Evolutionary conservation across 1,284 basidiomycete genomes (phyloP).

Genomic region (Peniophora sp.): DNA sequence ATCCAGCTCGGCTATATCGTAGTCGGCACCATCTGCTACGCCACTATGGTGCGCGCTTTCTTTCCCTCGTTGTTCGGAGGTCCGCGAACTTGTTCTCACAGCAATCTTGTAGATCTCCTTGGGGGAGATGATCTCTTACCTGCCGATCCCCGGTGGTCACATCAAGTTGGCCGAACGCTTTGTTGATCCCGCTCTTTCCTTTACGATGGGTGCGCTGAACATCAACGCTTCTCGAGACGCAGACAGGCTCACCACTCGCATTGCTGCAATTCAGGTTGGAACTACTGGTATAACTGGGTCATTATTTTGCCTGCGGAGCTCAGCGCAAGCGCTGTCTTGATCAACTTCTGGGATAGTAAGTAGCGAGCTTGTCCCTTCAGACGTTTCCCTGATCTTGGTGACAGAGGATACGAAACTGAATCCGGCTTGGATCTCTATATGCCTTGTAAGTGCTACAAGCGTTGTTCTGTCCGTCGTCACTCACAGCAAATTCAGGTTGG

Average conservation of each 20-base stretch:
- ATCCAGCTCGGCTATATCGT: conserved; percentile 44
- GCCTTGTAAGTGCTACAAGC: conserved; percentile 31
- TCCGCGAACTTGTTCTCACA: conserved; percentile 20
- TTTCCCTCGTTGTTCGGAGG: conserved; percentile 7
- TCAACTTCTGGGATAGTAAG: conserved; percentile 56
- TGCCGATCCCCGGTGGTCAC: conserved; percentile 54
- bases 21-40: conserved; percentile 58
- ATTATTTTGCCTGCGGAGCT: conserved; percentile 74
- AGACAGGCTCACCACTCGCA: conserved; percentile 15
- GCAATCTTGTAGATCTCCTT: conserved; percentile 23
- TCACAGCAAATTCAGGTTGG: conserved; percentile 21
- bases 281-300: conserved; percentile 73
- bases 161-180: conserved; percentile 76
- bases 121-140: conserved; percentile 26
- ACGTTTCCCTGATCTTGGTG: conserved; percentile 14
- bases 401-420: conserved; percentile 38
- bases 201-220: conserved; percentile 20
- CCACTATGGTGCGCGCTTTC: conserved; percentile 22
- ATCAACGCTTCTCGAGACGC: too few species aligned
- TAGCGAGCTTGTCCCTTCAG: conserved; percentile 7
- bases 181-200: conserved; percentile 73
- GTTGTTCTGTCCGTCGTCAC: too few species aligned
- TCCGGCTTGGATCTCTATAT: conserved; percentile 72
- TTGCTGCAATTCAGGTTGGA: conserved; percentile 37
- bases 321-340: conserved; percentile 70